Evolutionary conservation across 2,329 filamentous ascomycete genomes (phyloP).

Genomic region (Sporothrix curviconia): DNA sequence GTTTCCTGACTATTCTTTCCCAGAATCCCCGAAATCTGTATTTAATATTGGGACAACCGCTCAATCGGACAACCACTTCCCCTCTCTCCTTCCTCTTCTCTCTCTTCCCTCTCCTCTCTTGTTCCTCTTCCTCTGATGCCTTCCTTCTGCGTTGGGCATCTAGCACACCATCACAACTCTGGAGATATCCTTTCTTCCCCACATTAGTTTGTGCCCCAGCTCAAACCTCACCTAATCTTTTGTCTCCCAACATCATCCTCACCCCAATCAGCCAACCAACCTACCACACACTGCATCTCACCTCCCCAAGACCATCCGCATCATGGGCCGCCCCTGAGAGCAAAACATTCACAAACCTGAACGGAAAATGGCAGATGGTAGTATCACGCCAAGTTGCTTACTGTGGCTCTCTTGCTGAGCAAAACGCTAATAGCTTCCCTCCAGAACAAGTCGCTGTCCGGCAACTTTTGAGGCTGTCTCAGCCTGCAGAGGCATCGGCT

Average conservation of each 20-base stretch:
- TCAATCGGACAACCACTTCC: not conserved
- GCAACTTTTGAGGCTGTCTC: constrained; percentile 61
- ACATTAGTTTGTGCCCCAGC: not conserved
- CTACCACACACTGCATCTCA: not conserved
- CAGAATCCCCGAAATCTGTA: not conserved
- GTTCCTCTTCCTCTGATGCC: not conserved
- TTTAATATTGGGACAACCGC: constrained; percentile 5
- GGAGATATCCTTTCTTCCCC: not conserved
- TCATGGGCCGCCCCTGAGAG: constrained; percentile 66
- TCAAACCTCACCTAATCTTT: not conserved
- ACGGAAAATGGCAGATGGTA: constrained; percentile 65
- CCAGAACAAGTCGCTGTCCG: constrained; percentile 71
- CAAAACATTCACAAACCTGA: constrained; percentile 61
- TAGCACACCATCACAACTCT: not conserved
- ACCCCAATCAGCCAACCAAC: too few relatives aligned
- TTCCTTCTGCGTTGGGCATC: not conserved
- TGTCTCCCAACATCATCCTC: too few relatives aligned
- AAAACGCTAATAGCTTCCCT: too few relatives aligned
- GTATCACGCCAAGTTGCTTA: not conserved
- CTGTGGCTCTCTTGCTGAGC: too few relatives aligned
- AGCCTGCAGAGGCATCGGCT: constrained; percentile 65
- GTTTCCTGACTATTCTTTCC: constrained; percentile 1
- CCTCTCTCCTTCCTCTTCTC: not conserved
- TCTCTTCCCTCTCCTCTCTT: not conserved
- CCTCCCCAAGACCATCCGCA: constrained; percentile 24